Evolutionary conservation across 1,284 basidiomycete genomes (phyloP).

Genomic region (Pseudozyma thailandica): DNA sequence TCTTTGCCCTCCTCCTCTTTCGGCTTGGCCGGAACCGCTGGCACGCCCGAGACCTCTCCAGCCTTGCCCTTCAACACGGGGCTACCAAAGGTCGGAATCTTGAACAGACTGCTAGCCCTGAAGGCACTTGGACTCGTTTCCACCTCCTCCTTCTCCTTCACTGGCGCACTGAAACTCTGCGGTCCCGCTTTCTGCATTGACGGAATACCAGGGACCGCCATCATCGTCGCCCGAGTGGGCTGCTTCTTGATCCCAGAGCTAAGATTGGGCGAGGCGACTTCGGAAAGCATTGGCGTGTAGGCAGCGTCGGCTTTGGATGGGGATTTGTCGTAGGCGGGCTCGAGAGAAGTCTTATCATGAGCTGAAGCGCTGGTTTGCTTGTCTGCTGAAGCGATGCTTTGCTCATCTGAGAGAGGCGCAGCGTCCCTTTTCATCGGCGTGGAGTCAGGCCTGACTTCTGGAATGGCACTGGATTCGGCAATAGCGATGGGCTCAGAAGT

Average conservation of each 20-base stretch:
- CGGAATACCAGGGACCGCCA: conserved; percentile 61
- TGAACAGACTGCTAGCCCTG: conserved; percentile 39
- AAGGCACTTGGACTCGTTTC: conserved; percentile 34
- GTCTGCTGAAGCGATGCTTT: not conserved
- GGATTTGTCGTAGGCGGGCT: conserved; percentile 1
- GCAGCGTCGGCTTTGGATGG: conserved; percentile 9
- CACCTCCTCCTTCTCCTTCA: not conserved
- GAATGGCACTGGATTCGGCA: not conserved
- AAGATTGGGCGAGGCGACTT: conserved; percentile 18
- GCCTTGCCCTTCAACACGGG: conserved; percentile 10
- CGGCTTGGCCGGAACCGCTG: conserved; percentile 12
- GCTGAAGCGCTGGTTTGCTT: not conserved
- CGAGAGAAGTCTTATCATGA: not conserved
- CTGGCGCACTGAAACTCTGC: conserved; percentile 56
- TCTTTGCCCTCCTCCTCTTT: not conserved
- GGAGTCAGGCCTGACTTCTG: not conserved
- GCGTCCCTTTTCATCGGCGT: not conserved
- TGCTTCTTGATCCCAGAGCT: conserved; percentile 52
- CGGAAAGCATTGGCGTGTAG: not conserved
- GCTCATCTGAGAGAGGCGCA: not conserved
- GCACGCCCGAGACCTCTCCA: conserved; percentile 1
- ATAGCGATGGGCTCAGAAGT: no score
- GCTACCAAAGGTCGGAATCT: conserved; percentile 42
- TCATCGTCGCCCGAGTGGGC: conserved; percentile 58
- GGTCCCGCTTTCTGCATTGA: conserved; percentile 53